Base-by-base conservation (phyloP, 2,329 filamentous ascomycete genomes). In the Alternaria infectoria region DNA sequence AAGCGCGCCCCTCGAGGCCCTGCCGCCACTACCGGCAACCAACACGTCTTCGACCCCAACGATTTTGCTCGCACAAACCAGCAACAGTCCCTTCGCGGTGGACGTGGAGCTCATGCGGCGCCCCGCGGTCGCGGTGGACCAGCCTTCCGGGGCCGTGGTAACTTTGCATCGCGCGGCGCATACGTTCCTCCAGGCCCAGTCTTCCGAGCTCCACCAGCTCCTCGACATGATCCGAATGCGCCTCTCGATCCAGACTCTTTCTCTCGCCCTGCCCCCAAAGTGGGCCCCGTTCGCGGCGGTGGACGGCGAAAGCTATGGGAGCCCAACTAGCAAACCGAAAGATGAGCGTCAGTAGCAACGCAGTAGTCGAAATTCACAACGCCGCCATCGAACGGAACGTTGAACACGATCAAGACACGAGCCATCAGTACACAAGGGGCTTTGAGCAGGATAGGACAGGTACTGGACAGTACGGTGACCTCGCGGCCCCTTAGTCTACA, bases 1-100 rank as follows among this genome's bases (percentile, higher is more conserved):
- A 79, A 80, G 67, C 76, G 76, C 47, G 74, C 72, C 23, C 78
- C 78, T 8, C 76, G 76, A 26, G 78, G 77, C 47, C 77, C 77
- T 13, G 72, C 77, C 9, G 69, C 72, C 8, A 66, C 66, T 23
- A 71, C 69, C 9, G 73, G 65, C 54, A 71, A 65, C 26, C 74
- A 77, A 64, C 77, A 73, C n/a, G 76, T 84, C 44, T 80, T 82
- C 60, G 83, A 85, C 62, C 83, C 83, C 8, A 83, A 85, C 64
- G 80, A 82, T 19, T 85, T 85, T 66, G 80, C 75, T n/a, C 80
- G 83, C 52, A 69, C 75, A 15, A 74, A 65, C 17, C 72, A 77
- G 19, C 74, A 74, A 15, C 69, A 68, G 25, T 69, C 70, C 10
- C 70, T 69, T n/a, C 76, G 77, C n/a, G 76, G 78, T 40, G 73